These are phyloP conservation scores for Aquilaria sinensis DNA, from an alignment of 345 rosid genomes.

Conservation along the genomic window DNA sequence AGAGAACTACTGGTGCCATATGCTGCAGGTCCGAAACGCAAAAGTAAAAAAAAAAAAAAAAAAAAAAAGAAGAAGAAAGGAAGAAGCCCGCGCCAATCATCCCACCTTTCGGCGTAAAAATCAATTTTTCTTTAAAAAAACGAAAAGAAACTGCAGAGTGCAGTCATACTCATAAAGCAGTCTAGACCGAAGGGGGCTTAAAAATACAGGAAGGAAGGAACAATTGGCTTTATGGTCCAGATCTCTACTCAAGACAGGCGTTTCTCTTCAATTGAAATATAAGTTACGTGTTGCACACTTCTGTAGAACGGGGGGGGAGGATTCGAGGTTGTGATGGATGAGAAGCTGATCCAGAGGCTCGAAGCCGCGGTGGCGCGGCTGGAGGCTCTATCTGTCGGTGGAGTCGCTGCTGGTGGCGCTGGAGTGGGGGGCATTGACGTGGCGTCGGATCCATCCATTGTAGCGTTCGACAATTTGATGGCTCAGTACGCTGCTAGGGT, in stretches of 20 bases:
- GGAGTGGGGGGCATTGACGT: conserved; percentile 9
- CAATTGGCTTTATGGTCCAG: conserved; percentile 4
- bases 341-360: conserved; percentile 57
- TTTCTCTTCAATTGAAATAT: not conserved
- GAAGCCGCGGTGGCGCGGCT: conserved; percentile 81
- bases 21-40: no score
- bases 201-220: no score
- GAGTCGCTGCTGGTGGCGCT: conserved; percentile 22
- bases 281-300: conserved; percentile 5
- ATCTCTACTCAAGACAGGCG: conserved; percentile 10
- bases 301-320: conserved; percentile 1
- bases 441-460: conserved; percentile 63
- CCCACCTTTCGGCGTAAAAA: not conserved
- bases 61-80: no score
- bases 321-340: conserved; percentile 50
- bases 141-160: not conserved
- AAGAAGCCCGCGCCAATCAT: not conserved
- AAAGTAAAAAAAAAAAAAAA: no score
- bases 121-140: not conserved
- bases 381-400: conserved; percentile 45
- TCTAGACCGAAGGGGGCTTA: no score
- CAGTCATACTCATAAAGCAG: not conserved
- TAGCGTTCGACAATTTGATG: conserved; percentile 72
- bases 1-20: no score
- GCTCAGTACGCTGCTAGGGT: conserved; percentile 49